These are phyloP conservation scores for Dichomitus squalens DNA, from an alignment of 1,284 basidiomycete genomes.

Conservation along the genomic window DNA sequence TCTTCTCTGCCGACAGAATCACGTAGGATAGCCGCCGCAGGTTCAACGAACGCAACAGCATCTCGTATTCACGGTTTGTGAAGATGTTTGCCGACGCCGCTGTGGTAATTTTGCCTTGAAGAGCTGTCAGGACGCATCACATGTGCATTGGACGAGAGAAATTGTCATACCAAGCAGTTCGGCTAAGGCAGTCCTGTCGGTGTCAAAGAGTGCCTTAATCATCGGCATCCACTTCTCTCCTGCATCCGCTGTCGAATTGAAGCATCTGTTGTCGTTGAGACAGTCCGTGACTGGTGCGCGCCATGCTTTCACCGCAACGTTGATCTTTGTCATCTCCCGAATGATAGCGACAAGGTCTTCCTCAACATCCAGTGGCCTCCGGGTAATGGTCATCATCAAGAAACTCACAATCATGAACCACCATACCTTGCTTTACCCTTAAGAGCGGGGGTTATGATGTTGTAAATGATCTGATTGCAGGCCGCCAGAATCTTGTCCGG, in stretches of 20 bases:
- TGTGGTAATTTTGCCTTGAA: slow-evolving; percentile 77
- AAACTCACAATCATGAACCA: neutral
- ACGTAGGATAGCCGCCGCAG: slow-evolving; percentile 88
- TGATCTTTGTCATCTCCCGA: slow-evolving; percentile 78
- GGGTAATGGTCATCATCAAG: neutral
- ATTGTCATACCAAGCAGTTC: slow-evolving; percentile 79
- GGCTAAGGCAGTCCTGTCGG: slow-evolving; percentile 84
- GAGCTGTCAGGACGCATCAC: neutral
- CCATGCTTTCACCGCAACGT: slow-evolving; percentile 86
- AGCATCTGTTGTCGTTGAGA: slow-evolving; percentile 86
- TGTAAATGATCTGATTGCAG: slow-evolving; percentile 86
- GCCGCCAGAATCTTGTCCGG: slow-evolving; percentile 80
- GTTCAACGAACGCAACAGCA: slow-evolving; percentile 85
- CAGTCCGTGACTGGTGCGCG: slow-evolving; percentile 78
- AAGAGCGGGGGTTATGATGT: slow-evolving; percentile 81
- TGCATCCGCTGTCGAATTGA: slow-evolving; percentile 66
- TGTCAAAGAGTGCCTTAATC: slow-evolving; percentile 79
- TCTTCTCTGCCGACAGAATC: slow-evolving; percentile 84
- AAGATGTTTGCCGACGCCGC: slow-evolving; percentile 96
- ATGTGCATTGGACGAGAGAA: neutral
- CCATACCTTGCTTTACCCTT: slow-evolving; percentile 70
- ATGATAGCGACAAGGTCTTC: slow-evolving; percentile 69
- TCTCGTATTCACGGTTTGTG: slow-evolving; percentile 93
- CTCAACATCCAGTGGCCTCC: slow-evolving; percentile 73
- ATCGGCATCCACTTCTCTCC: slow-evolving; percentile 78